Conservation (phyloP, 2,329 filamentous ascomycete genomes). For the Tolypocladium pustulatum region DNA sequence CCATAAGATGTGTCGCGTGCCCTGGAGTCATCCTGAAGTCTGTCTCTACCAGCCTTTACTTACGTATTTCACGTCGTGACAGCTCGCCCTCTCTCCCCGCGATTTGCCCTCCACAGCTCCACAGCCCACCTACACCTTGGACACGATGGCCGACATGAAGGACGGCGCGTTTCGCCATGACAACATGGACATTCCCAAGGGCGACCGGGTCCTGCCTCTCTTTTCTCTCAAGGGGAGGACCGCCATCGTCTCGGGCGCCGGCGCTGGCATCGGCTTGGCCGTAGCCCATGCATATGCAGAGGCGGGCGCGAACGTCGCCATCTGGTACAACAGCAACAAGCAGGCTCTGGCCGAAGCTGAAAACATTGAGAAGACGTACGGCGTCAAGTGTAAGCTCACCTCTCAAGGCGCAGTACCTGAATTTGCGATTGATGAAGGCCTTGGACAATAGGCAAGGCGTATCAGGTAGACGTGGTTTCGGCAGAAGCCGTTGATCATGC, state of each 20-base stretch:
- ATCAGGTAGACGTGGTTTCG: slow-evolving; percentile 49
- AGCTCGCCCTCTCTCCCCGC: background rate
- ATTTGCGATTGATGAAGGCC: background rate
- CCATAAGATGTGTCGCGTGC: background rate
- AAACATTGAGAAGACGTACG: slow-evolving; percentile 54
- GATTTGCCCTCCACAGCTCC: background rate
- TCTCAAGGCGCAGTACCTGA: background rate
- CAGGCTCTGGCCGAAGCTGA: slow-evolving; percentile 51
- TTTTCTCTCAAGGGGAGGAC: slow-evolving; percentile 63
- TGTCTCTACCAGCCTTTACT: background rate
- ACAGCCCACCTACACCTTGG: background rate
- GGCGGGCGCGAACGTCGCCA: slow-evolving; percentile 60
- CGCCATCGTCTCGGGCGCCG: slow-evolving; percentile 58
- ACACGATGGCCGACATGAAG: slow-evolving; percentile 28
- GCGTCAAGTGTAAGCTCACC: slow-evolving; percentile 49
- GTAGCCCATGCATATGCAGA: slow-evolving; percentile 57
- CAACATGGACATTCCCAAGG: slow-evolving; percentile 36
- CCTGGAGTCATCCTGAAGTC: background rate
- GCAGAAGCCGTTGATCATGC: slow-evolving; percentile 39
- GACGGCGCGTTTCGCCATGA: slow-evolving; percentile 46
- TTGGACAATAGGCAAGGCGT: slow-evolving; percentile 17
- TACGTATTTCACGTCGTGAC: background rate
- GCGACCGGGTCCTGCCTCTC: slow-evolving; percentile 47
- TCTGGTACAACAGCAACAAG: slow-evolving; percentile 63
- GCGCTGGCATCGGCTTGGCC: slow-evolving; percentile 54